These are phyloP conservation scores for Cicer cuneatum DNA, from an alignment of 306 rosid species.

Conservation along the genomic window DNA sequence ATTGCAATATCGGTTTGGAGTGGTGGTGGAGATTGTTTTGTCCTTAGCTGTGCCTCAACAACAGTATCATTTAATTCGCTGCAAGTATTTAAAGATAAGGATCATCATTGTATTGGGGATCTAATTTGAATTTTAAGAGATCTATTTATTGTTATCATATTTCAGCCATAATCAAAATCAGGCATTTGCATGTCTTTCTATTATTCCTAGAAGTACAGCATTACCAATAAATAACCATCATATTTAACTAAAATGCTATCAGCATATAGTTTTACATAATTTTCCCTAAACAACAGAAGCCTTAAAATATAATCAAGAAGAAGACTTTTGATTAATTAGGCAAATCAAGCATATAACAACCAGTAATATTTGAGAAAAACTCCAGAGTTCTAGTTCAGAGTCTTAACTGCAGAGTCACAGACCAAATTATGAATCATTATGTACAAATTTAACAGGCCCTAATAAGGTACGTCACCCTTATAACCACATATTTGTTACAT, in stretches of 20 bases:
- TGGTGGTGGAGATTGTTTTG: slow-evolving; percentile 58
- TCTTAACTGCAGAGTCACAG: background rate
- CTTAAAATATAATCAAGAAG: slow-evolving; percentile 4
- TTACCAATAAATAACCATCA: slow-evolving; percentile 24
- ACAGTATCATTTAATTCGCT: slow-evolving; percentile 93
- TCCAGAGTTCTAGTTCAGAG: background rate
- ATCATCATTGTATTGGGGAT: slow-evolving; percentile 33
- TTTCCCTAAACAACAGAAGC: background rate
- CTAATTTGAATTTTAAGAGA: slow-evolving; percentile 19
- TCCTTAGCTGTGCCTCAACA: slow-evolving; percentile 60
- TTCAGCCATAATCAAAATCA: slow-evolving; percentile 11
- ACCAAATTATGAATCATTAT: background rate
- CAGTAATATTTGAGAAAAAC: background rate
- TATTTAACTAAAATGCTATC: slow-evolving; percentile 10
- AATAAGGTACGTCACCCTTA: background rate
- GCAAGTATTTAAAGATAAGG: slow-evolving; percentile 42
- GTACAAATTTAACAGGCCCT: slow-evolving; percentile 32
- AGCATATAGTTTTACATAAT: slow-evolving; percentile 1
- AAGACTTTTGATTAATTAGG: slow-evolving; percentile 9
- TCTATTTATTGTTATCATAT: slow-evolving; percentile 13
- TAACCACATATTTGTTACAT: background rate
- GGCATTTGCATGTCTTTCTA: slow-evolving; percentile 21
- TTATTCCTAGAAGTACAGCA: background rate
- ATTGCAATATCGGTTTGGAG: slow-evolving; percentile 67
- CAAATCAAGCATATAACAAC: slow-evolving; percentile 22